Evolutionary conservation across 176 grass and related monocot species (phyloP).

Genomic region (Zoysia japonica): DNA sequence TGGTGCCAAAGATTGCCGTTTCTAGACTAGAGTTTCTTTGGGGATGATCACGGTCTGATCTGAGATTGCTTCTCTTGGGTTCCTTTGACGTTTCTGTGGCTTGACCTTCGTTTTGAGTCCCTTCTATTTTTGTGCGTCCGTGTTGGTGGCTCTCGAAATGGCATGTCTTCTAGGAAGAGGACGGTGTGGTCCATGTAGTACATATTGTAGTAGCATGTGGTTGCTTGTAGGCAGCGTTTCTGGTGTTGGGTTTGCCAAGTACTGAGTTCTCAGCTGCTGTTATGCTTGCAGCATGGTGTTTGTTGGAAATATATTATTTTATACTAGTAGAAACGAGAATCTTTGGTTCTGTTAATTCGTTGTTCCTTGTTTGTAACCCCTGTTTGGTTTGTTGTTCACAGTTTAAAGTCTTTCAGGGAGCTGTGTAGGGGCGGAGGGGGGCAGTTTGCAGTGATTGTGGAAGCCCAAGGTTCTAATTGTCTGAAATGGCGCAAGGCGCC

Average conservation of each 20-base stretch:
- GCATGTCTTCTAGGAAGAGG: neutral
- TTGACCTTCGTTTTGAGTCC: neutral
- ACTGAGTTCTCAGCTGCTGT: neutral
- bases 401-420: no score
- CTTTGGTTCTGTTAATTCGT: no score
- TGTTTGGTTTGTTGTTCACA: no score
- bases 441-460: neutral
- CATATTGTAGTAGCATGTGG: neutral
- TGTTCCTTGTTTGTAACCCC: no score
- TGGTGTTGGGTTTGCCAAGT: neutral
- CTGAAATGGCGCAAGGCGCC: conserved; percentile 45
- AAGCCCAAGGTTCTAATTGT: no score
- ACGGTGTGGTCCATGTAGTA: neutral
- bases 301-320: neutral
- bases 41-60: neutral
- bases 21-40: neutral
- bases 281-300: neutral
- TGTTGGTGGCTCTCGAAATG: neutral
- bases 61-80: neutral
- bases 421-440: no score
- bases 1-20: neutral
- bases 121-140: neutral
- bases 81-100: neutral
- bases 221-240: no score
- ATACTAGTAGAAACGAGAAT: neutral